Conservation (phyloP, 192 early-diverging fungal genomes). For the Allomyces arbusculus region DNA sequence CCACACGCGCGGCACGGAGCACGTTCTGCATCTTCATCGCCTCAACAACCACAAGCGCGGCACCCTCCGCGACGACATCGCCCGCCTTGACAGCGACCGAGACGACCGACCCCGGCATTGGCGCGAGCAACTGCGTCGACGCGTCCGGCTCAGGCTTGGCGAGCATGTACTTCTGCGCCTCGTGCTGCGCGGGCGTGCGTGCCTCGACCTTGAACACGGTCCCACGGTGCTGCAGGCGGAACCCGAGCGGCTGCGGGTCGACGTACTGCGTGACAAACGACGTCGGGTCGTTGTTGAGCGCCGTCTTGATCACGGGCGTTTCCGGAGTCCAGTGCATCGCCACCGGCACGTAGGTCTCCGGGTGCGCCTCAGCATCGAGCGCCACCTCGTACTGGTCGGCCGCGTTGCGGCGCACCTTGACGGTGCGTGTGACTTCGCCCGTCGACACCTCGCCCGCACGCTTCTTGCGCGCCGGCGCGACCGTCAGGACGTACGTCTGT, state of each 20-base stretch:
- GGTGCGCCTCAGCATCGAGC: slow-evolving; percentile 7
- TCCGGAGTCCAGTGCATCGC: slow-evolving; percentile 51
- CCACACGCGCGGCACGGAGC: slow-evolving; percentile 50
- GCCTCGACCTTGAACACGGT: slow-evolving; percentile 21
- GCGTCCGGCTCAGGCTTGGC: slow-evolving; percentile 51
- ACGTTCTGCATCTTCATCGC: slow-evolving; percentile 99
- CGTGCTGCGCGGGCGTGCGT: slow-evolving; percentile 24
- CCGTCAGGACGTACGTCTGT: slow-evolving; percentile 9
- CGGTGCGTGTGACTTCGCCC: background rate
- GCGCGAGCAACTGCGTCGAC: slow-evolving; percentile 50
- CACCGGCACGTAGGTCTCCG: slow-evolving; percentile 12
- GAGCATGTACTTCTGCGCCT: slow-evolving; percentile 47
- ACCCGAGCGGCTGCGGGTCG: slow-evolving; percentile 47
- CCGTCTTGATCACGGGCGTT: slow-evolving; percentile 39
- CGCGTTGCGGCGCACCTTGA: background rate
- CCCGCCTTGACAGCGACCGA: slow-evolving; percentile 59
- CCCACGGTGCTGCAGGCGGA: slow-evolving; percentile 60
- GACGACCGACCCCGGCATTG: slow-evolving; percentile 84
- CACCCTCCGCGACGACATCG: slow-evolving; percentile 59
- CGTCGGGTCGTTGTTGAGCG: slow-evolving; percentile 7
- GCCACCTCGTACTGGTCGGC: slow-evolving; percentile 8
- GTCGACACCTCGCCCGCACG: slow-evolving; percentile 2
- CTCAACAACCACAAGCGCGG: slow-evolving; percentile 70
- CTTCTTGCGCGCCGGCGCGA: slow-evolving; percentile 3
- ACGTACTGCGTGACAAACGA: slow-evolving; percentile 42